Evolutionary conservation across 768 basidiomycete species (phyloP).

Genomic region (Leccinum imitatum): DNA sequence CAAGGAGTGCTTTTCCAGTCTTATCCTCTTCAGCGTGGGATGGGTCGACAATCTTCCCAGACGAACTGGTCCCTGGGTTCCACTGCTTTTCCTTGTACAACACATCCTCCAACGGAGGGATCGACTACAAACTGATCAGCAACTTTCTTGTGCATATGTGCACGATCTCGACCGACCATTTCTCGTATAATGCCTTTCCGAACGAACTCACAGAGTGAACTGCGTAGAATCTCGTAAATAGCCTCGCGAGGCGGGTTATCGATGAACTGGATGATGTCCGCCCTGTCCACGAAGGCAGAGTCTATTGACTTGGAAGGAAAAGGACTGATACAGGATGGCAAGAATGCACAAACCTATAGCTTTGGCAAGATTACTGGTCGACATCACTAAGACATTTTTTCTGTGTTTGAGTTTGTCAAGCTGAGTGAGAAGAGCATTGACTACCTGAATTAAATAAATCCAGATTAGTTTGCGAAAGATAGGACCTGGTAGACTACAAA

Average conservation of each 20-base stretch:
- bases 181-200: too few relatives aligned
- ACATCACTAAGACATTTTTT: slow-evolving; percentile 94
- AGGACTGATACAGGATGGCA: neutral
- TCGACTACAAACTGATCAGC: too few relatives aligned
- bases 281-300: slow-evolving; percentile 93
- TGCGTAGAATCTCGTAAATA: slow-evolving; percentile 87
- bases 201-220: slow-evolving; percentile 40
- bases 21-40: slow-evolving; percentile 50
- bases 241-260: slow-evolving; percentile 90
- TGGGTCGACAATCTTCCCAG: slow-evolving; percentile 22
- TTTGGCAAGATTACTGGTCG: slow-evolving; percentile 92
- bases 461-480: neutral
- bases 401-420: slow-evolving; percentile 91
- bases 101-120: too few relatives aligned
- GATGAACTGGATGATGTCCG: slow-evolving; percentile 94
- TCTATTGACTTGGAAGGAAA: slow-evolving; percentile 47
- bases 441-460: slow-evolving; percentile 64
- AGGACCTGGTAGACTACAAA: slow-evolving; percentile 35
- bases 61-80: neutral
- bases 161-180: too few relatives aligned
- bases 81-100: too few relatives aligned
- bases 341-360: slow-evolving; percentile 73
- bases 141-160: too few relatives aligned
- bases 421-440: slow-evolving; percentile 95
- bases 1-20: slow-evolving; percentile 57